These are phyloP conservation scores for Ehretia macrophylla DNA, from an alignment of 257 asterid species.

Conservation along the genomic window DNA sequence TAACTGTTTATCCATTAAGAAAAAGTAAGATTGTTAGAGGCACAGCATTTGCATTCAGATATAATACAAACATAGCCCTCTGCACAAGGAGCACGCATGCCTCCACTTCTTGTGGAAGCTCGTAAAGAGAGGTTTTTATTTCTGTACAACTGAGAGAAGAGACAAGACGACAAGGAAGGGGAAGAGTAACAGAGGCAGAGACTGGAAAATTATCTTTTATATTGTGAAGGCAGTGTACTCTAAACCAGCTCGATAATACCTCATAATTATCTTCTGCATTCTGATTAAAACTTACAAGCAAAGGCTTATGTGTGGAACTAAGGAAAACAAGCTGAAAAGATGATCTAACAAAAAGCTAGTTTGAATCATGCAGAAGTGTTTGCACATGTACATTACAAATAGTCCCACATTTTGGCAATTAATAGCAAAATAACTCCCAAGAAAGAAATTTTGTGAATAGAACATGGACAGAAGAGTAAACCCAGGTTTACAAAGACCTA, in stretches of 20 bases:
- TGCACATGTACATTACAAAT: too few relatives aligned
- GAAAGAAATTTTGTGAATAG: too few relatives aligned
- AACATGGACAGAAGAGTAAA: too few relatives aligned
- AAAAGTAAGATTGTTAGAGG: conserved; percentile 7
- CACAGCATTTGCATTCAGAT: background rate
- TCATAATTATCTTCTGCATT: background rate
- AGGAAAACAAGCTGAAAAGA: too few relatives aligned
- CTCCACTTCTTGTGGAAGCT: background rate
- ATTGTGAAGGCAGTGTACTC: background rate
- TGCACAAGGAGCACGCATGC: too few relatives aligned
- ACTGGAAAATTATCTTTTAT: background rate
- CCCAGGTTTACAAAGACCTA: too few relatives aligned
- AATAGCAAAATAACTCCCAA: too few relatives aligned
- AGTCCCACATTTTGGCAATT: too few relatives aligned
- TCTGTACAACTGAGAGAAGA: background rate
- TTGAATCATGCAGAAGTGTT: too few relatives aligned
- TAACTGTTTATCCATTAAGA: conserved; percentile 36
- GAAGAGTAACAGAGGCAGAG: too few relatives aligned
- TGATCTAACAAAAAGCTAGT: too few relatives aligned
- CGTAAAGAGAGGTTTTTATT: background rate
- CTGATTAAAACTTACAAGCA: background rate
- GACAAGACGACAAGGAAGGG: background rate
- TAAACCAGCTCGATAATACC: background rate
- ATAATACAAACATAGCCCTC: background rate
- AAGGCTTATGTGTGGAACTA: background rate